Percentiles rank a stretch among this genome's conserved stretches.
phyloP scores from a whole-genome alignment of 2,329 filamentous ascomycete species.

The Pyrenophora tritici-repentis region DNA sequence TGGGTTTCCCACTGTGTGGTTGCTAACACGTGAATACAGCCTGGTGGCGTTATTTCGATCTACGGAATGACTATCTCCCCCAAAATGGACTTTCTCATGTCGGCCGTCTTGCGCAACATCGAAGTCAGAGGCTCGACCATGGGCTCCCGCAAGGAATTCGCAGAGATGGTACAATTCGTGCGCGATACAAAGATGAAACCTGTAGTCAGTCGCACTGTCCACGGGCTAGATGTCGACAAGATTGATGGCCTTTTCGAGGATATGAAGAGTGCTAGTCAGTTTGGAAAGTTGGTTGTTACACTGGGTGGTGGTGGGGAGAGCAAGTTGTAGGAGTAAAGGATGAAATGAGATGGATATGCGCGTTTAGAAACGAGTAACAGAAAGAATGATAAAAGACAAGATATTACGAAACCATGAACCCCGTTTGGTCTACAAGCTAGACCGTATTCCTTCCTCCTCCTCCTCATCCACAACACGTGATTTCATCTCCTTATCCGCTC shows the following conservation, averaged over 20 bases:
- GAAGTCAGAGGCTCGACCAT: constrained; percentile 87
- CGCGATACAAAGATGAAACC: constrained; percentile 73
- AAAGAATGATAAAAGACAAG: no score
- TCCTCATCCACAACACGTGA: no score
- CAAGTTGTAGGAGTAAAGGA: constrained; percentile 32
- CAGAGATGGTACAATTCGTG: constrained; percentile 88
- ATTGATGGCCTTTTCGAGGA: constrained; percentile 85
- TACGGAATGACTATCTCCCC: constrained; percentile 92
- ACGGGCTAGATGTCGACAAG: constrained; percentile 74
- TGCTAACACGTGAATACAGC: constrained; percentile 38
- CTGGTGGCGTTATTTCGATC: constrained; percentile 79
- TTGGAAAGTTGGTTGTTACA: constrained; percentile 87
- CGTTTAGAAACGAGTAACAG: no score
- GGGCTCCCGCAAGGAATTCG: constrained; percentile 87
- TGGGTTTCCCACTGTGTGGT: no score
- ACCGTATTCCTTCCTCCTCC: no score
- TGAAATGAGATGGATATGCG: background rate
- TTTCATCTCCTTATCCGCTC: no score
- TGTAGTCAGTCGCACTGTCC: constrained; percentile 74
- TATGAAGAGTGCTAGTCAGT: constrained; percentile 83
- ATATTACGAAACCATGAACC: no score
- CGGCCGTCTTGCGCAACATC: constrained; percentile 82
- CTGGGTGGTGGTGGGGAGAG: constrained; percentile 33
- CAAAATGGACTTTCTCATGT: constrained; percentile 85
- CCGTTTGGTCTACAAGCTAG: no score